Base-by-base conservation (phyloP, 179 eudicot species). In the Heliamphora pulchella region DNA sequence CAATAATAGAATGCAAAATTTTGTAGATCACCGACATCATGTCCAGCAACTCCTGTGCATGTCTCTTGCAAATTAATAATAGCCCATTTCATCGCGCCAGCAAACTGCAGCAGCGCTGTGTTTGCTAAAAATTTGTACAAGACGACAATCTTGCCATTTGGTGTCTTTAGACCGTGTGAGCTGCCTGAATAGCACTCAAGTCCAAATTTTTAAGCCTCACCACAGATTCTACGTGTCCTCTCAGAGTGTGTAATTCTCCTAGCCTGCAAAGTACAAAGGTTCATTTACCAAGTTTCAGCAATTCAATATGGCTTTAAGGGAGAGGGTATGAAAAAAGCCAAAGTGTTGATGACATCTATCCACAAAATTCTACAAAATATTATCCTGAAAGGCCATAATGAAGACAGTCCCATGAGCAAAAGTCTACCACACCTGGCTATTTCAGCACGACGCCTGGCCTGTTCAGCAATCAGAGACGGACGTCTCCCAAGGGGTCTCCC, bases 371-470 rank as follows among this genome's bases (percentile, higher is more conserved):
- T 31, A 31, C 31, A 31, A 31, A 31, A 31, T 31, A 31, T 31
- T 31, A 31, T 31, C 31, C 31, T 11, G 58, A 54, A 54, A 31
- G 9, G 69, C 43, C 11, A 10, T 31, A 31, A 67, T 5, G 48
- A 41, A 54, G 65, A 74, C 7, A 57, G n/a, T 8, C 1, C 50
- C n/a, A 31, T 15, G n/a, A 43, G 57, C 59, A 74, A 81, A 72
- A 55, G 57, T 17, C 7, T n/a, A 44, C 2, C 0, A 22, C 75
- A 89, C 92, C 94, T 90, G 39, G 93, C 95, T 39, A 91, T 86
- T 83, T 91, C 96, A 79, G 96, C 96, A 69, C 93, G 91, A 14
- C 89, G 85, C 79, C 77, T 86, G 81, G 93, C 93, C 81, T 89
- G 91, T 80, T 91, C 91, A 71, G 91, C 96, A 80, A 91, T 89